These are phyloP conservation scores for Zea mays DNA, from an alignment of 176 grass and related monocot species.

Conservation along the genomic window DNA sequence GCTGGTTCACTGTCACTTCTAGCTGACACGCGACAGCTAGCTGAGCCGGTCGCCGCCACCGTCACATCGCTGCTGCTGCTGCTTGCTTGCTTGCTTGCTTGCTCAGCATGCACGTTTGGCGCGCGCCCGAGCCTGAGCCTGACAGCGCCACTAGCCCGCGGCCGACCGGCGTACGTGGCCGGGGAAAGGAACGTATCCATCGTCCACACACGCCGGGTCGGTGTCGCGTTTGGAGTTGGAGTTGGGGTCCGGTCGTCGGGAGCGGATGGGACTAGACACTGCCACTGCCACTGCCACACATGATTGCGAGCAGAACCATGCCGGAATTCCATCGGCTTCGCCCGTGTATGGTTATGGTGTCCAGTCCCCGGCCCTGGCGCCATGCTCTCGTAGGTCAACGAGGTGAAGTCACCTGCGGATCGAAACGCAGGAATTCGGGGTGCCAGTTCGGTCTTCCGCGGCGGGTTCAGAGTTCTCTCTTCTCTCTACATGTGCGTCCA, in stretches of 20 bases:
- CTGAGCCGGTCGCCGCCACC: neutral
- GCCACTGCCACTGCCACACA: too few species aligned
- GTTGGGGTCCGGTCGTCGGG: neutral
- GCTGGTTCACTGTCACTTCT: neutral
- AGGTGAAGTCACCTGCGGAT: neutral
- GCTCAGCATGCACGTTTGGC: neutral
- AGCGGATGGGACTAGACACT: neutral
- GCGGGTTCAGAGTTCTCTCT: neutral
- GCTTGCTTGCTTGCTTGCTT: neutral
- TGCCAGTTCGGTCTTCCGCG: neutral
- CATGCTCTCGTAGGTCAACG: neutral
- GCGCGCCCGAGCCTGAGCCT: neutral
- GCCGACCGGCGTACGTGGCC: neutral
- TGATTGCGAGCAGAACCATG: slow-evolving; percentile 35
- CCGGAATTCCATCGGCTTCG: neutral
- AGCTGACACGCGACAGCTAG: neutral
- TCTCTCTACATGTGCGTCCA: neutral
- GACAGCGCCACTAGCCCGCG: neutral
- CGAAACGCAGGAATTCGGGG: neutral
- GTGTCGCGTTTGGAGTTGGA: slow-evolving; percentile 4
- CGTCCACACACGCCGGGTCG: neutral
- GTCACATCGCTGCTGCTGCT: neutral
- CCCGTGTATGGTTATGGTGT: too few species aligned
- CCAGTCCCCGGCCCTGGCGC: too few species aligned
- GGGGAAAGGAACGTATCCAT: neutral